These are phyloP conservation scores for Auriscalpium orientale DNA, from an alignment of 768 basidiomycete species.

Conservation along the genomic window DNA sequence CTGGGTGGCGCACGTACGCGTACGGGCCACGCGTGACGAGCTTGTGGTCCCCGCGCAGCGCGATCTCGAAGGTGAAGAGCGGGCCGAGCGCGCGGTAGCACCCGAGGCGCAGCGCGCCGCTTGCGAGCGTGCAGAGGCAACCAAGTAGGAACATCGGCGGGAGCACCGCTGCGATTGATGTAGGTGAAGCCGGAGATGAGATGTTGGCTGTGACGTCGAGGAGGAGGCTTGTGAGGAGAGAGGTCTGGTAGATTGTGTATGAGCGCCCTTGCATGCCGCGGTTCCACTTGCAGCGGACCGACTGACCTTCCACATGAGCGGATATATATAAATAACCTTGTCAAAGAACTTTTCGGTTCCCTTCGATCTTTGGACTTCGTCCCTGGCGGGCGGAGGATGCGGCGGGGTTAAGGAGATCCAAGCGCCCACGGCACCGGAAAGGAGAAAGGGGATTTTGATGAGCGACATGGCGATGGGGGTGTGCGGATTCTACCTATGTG, in stretches of 20 bases:
- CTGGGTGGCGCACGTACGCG: slow-evolving; percentile 17
- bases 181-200: neutral
- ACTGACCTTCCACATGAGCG: slow-evolving; percentile 13
- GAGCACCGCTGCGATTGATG: neutral
- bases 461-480: slow-evolving; percentile 1
- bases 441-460: slow-evolving; percentile 5
- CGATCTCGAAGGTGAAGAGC: slow-evolving; percentile 16
- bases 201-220: neutral
- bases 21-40: slow-evolving; percentile 20
- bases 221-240: slow-evolving; percentile 3
- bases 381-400: slow-evolving; percentile 3
- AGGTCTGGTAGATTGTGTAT: neutral
- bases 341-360: slow-evolving; percentile 13
- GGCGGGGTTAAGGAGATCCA: slow-evolving; percentile 14
- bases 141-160: slow-evolving; percentile 5
- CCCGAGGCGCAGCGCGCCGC: slow-evolving; percentile 4
- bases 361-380: slow-evolving; percentile 3
- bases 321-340: slow-evolving; percentile 7
- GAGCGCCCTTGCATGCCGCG: neutral
- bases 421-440: neutral
- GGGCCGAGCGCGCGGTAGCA: slow-evolving; percentile 13
- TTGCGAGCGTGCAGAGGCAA: slow-evolving; percentile 1
- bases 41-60: slow-evolving; percentile 12
- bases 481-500: neutral
- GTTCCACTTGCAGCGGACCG: no score